Evolutionary conservation across 2,329 filamentous ascomycete genomes (phyloP).

Genomic region (Fusarium lateritium): DNA sequence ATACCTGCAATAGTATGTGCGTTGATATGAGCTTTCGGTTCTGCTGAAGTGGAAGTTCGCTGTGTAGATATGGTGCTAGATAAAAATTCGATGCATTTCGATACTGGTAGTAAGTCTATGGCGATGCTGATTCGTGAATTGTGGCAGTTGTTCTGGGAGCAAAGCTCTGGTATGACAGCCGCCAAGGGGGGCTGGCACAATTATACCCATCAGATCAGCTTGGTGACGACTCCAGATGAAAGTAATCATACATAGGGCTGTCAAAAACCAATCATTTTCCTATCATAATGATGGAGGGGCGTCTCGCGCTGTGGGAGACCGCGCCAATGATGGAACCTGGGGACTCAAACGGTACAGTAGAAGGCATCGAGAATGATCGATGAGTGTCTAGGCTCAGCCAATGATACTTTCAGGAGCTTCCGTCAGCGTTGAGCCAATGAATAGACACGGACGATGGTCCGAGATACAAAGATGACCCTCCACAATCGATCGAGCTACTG

Average conservation of each 20-base stretch:
- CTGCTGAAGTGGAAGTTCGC: too few species aligned
- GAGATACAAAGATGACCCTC: background rate
- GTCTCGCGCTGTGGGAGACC: background rate
- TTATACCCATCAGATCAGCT: too few species aligned
- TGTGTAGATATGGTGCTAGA: too few species aligned
- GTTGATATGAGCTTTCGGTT: too few species aligned
- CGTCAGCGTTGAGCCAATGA: background rate
- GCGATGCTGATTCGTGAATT: too few species aligned
- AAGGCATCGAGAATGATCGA: background rate
- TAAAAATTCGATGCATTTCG: too few species aligned
- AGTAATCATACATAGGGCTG: background rate
- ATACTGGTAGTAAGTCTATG: too few species aligned
- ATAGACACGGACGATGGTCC: too few species aligned
- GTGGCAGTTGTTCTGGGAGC: too few species aligned
- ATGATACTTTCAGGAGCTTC: background rate
- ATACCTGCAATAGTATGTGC: too few species aligned
- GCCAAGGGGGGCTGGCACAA: too few species aligned
- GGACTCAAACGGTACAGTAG: background rate
- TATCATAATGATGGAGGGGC: slow-evolving; percentile 22
- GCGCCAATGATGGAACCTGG: background rate
- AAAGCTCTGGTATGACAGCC: too few species aligned
- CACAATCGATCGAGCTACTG: background rate
- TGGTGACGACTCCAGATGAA: background rate
- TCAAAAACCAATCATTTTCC: background rate
- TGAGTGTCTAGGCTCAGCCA: background rate